Evolutionary conservation across 2,329 filamentous ascomycete species (phyloP), one percentile per base, ranked within the genome.

Genomic region (Beauveria medogensis): DNA sequence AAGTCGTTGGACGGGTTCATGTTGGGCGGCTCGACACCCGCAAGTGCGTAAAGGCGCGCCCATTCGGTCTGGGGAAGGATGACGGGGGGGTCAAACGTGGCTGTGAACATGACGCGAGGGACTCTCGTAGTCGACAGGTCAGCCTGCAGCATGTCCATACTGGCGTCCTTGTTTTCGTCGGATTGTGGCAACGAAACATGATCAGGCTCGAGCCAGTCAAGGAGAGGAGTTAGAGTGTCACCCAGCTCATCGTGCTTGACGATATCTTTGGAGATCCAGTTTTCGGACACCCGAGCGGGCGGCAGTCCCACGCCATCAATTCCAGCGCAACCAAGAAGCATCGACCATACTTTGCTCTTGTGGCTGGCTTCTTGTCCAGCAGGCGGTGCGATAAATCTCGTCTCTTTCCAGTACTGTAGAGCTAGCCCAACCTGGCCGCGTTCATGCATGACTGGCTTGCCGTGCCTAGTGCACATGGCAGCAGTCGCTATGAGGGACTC

Each of bases 401-500:
- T 76, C 66, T 87, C 81, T 71, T 84, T 87, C 90, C 90, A 94
- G 71, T 93, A 95, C 65, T 91, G 87, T 44, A 94, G 67, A 54
- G 82, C 84, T 60, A 93, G 74, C 1, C 91, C 91, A 28, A 93
- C 76, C 55, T 81, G 82, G 24, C 81, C 80, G 55, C 84, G 79
- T 16, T 81, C 80, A 72, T 94, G 89, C 82, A 93, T 88, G 34
- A 80, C 75, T 0, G 90, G 90, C 34, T 80, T 80, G 2, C 90
- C 90, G 69, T 89, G 88, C 64, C 81, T 84, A 61, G 82, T 83
- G 69, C 88, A 91, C 72, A 91, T 81, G 52, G 84, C 86, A 55
- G 81, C 74, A n/a, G 80, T 74, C 48, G 80, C 78, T 12, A 86
- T 71, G 44, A 73, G 77, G n/a, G 78, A 73, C 34, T 82, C 79